Conservation (phyloP, 768 basidiomycete genomes). For the Podaxis sp. region DNA sequence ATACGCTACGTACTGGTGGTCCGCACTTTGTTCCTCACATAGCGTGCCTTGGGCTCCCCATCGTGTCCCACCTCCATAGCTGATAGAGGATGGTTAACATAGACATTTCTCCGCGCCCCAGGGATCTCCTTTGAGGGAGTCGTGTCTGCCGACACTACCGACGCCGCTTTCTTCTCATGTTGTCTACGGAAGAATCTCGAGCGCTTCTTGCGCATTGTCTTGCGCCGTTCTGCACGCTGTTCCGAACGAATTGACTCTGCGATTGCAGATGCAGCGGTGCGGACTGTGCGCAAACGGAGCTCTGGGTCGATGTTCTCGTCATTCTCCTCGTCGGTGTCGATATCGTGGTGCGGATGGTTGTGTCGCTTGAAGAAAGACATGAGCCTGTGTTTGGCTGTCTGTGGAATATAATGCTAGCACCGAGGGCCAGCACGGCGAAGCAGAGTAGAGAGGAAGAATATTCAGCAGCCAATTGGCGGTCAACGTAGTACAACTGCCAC, state of each 20-base stretch:
- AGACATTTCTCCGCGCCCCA: constrained; percentile 69
- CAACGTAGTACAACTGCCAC: background rate
- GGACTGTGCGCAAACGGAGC: constrained; percentile 85
- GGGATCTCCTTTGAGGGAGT: constrained; percentile 37
- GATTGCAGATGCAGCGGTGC: constrained; percentile 88
- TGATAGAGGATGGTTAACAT: constrained; percentile 73
- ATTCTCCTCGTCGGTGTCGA: constrained; percentile 57
- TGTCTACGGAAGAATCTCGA: constrained; percentile 58
- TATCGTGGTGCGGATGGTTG: constrained; percentile 29
- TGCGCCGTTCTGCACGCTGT: constrained; percentile 59
- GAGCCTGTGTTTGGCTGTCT: background rate
- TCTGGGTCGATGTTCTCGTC: constrained; percentile 79
- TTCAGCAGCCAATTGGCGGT: background rate
- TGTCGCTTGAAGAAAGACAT: constrained; percentile 43
- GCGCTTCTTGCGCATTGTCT: constrained; percentile 45
- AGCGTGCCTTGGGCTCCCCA: constrained; percentile 79
- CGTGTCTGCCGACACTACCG: constrained; percentile 22
- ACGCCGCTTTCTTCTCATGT: constrained; percentile 42
- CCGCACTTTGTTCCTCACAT: constrained; percentile 89
- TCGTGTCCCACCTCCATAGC: constrained; percentile 60
- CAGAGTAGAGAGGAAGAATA: background rate
- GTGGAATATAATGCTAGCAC: background rate
- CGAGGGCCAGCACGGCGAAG: constrained; percentile 15
- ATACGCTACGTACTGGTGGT: constrained; percentile 81
- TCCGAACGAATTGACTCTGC: constrained; percentile 85